Conservation (phyloP, 352 stramenopile species). For the Phytophthora kernoviae region DNA sequence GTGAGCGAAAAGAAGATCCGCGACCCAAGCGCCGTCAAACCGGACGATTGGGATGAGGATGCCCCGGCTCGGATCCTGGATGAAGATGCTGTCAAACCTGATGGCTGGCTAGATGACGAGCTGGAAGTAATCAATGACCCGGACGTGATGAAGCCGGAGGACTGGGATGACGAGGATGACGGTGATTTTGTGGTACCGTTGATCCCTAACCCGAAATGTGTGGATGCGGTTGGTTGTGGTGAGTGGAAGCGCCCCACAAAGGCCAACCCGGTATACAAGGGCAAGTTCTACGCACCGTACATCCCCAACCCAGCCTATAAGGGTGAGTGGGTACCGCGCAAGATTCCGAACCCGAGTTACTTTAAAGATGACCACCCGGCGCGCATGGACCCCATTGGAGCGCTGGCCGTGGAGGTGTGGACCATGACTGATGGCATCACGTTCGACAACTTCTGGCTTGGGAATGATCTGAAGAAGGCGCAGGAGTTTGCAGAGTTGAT, state of each 20-base stretch:
- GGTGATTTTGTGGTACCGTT: constrained; percentile 90
- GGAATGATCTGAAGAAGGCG: constrained; percentile 80
- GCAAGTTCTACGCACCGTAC: constrained; percentile 90
- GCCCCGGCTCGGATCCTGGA: constrained; percentile 88
- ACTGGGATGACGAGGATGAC: constrained; percentile 95
- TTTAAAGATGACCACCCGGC: constrained; percentile 86
- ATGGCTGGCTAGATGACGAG: constrained; percentile 91
- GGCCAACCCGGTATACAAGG: constrained; percentile 92
- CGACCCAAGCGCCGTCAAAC: constrained; percentile 88
- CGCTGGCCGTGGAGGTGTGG: constrained; percentile 92
- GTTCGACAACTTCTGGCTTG: constrained; percentile 95
- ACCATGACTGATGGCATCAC: constrained; percentile 89
- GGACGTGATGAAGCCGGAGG: constrained; percentile 80
- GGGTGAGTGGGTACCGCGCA: constrained; percentile 87
- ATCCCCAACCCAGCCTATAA: constrained; percentile 94
- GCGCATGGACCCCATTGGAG: constrained; percentile 87
- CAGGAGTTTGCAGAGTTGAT: constrained; percentile 79
- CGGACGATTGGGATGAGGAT: constrained; percentile 94
- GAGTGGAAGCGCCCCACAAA: constrained; percentile 89
- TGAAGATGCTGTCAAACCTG: constrained; percentile 84
- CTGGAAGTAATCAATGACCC: constrained; percentile 81
- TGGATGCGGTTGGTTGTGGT: constrained; percentile 86
- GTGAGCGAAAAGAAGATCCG: constrained; percentile 89
- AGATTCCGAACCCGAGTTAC: constrained; percentile 91
- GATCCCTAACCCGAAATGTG: constrained; percentile 91